These are phyloP conservation scores for Suillus sp. DNA, from an alignment of 768 basidiomycete genomes.

Conservation along the genomic window DNA sequence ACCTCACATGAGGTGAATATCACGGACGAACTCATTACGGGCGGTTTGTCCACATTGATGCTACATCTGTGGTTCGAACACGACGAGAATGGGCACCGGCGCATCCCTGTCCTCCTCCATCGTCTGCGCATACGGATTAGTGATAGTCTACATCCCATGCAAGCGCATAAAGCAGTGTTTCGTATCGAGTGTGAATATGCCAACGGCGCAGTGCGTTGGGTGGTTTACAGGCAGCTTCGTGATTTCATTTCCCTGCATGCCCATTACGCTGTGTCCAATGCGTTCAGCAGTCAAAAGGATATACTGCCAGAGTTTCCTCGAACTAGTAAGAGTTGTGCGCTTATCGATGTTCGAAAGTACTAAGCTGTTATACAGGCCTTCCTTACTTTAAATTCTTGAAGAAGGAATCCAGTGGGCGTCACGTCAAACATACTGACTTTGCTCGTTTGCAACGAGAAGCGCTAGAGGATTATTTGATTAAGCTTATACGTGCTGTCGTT, in stretches of 20 bases:
- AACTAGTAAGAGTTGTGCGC: conserved; percentile 52
- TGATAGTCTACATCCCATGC: conserved; percentile 82
- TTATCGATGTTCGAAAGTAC: conserved; percentile 4
- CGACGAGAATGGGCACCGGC: conserved; percentile 82
- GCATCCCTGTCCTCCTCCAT: conserved; percentile 78
- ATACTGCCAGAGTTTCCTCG: conserved; percentile 91
- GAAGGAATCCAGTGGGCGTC: conserved; percentile 54
- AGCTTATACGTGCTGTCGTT: conserved; percentile 88
- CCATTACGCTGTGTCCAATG: conserved; percentile 86
- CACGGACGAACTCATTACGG: conserved; percentile 78
- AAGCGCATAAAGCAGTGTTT: conserved; percentile 77
- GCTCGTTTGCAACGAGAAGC: conserved; percentile 80
- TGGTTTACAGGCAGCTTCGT: conserved; percentile 89
- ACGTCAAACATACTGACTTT: conserved; percentile 70
- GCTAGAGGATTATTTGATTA: conserved; percentile 86
- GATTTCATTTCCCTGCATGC: conserved; percentile 91
- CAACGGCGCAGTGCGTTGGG: conserved; percentile 91
- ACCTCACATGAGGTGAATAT: conserved; percentile 65
- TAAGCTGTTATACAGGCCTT: conserved; percentile 50
- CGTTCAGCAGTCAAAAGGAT: conserved; percentile 69
- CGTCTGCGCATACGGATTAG: conserved; percentile 82
- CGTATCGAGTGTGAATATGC: conserved; percentile 97
- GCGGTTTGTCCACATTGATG: conserved; percentile 79
- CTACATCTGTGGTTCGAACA: conserved; percentile 83
- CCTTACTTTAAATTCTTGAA: conserved; percentile 89